Conservation (phyloP, 2,329 filamentous ascomycete species). For the Didymosphaeria variabile region DNA sequence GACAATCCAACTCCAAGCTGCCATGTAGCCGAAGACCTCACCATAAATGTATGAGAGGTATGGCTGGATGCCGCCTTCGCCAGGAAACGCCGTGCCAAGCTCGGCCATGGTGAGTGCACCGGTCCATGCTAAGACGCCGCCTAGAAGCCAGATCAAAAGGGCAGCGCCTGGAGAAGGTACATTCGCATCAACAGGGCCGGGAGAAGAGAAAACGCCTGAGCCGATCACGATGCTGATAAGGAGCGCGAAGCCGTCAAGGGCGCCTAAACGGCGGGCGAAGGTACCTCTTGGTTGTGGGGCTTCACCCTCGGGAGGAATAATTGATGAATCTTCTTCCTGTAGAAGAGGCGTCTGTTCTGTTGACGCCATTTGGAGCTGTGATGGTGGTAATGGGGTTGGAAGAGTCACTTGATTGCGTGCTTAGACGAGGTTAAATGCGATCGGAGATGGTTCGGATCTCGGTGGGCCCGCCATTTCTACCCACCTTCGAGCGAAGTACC, state of each 20-base stretch:
- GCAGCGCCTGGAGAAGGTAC: conserved; percentile 69
- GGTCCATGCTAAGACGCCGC: conserved; percentile 70
- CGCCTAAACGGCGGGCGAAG: conserved; percentile 44
- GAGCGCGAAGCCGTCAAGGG: conserved; percentile 62
- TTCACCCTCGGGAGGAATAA: conserved; percentile 19
- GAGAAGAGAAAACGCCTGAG: conserved; percentile 72
- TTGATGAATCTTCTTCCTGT: not conserved
- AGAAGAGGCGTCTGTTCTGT: conserved; percentile 12
- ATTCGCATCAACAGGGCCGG: conserved; percentile 69
- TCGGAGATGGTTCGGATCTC: conserved; percentile 12
- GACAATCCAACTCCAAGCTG: conserved; percentile 72
- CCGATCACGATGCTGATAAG: conserved; percentile 72
- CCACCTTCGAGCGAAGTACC: not conserved
- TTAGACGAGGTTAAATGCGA: not conserved
- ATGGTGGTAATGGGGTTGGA: not conserved
- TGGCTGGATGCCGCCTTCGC: conserved; percentile 71
- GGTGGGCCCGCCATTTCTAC: not conserved
- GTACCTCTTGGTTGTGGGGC: conserved; percentile 30
- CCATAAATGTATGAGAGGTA: conserved; percentile 70
- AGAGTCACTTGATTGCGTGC: conserved; percentile 16
- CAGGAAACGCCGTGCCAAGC: conserved; percentile 70
- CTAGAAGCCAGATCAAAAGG: conserved; percentile 68
- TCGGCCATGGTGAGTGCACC: conserved; percentile 70
- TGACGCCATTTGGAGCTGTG: conserved; percentile 1
- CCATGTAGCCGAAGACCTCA: conserved; percentile 68